phyloP scores from a whole-genome alignment of 768 basidiomycete genomes.

The Lentinula lateritia region DNA sequence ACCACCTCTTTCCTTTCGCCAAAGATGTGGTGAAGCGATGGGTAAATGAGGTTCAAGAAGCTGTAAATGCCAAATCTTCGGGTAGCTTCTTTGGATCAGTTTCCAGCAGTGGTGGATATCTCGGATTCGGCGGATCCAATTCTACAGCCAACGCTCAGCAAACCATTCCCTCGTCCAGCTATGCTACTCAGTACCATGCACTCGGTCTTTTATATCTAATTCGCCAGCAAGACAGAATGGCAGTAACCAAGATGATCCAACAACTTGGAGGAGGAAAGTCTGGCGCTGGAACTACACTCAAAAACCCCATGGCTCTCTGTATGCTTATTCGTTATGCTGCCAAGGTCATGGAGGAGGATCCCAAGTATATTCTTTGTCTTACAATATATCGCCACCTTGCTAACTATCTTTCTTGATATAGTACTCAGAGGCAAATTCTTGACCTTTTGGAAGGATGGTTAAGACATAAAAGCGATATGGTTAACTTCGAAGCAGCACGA shows the following conservation, averaged over 20 bases:
- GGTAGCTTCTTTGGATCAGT: constrained; percentile 59
- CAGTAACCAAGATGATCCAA: constrained; percentile 98
- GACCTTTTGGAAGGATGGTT: constrained; percentile 94
- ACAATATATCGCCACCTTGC: constrained; percentile 3
- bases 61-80: constrained; percentile 83
- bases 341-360: constrained; percentile 99
- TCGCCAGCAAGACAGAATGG: constrained; percentile 97
- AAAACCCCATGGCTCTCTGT: constrained; percentile 95
- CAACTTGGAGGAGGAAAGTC: constrained; percentile 89
- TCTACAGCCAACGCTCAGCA: constrained; percentile 54
- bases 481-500: constrained; percentile 97
- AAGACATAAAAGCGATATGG: constrained; percentile 99
- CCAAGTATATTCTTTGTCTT: constrained; percentile 63
- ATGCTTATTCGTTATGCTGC: constrained; percentile 98
- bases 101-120: constrained; percentile 49
- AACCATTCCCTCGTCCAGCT: constrained; percentile 81
- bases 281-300: constrained; percentile 76
- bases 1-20: constrained; percentile 90
- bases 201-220: constrained; percentile 91
- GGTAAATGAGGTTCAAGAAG: constrained; percentile 99
- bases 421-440: constrained; percentile 87
- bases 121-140: constrained; percentile 65
- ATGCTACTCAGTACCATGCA: constrained; percentile 96
- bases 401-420: constrained; percentile 22
- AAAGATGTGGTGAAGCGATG: constrained; percentile 97